Evolutionary conservation across 1,139 yeast species (phyloP).

Genomic region (Geotrichum reessii): DNA sequence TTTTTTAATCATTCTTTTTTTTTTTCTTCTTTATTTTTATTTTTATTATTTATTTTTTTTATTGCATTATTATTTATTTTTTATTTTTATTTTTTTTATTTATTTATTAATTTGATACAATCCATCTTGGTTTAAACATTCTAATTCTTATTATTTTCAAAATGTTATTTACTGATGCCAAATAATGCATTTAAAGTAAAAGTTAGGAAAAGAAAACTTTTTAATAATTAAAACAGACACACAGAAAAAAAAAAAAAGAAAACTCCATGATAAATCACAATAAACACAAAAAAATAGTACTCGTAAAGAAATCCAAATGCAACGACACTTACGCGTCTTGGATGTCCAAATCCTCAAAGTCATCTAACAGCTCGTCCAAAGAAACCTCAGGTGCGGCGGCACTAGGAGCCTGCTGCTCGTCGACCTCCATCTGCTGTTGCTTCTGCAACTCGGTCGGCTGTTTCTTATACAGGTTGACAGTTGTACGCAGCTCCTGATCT

Average conservation of each 20-base stretch:
- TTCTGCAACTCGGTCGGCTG: constrained; percentile 8
- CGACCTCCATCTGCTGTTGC: constrained; percentile 13
- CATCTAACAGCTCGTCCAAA: constrained; percentile 20
- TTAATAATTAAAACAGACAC: neutral
- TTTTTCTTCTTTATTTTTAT: neutral
- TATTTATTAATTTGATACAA: neutral
- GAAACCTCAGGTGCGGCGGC: constrained; percentile 18
- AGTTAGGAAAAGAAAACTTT: no score
- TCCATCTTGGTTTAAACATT: neutral
- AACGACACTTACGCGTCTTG: constrained; percentile 5
- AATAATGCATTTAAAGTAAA: no score
- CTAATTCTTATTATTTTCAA: no score
- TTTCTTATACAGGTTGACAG: constrained; percentile 83
- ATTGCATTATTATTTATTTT: no score
- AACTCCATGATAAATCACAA: no score
- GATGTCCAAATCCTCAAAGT: constrained; percentile 18
- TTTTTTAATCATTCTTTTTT: neutral
- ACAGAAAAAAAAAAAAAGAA: neutral
- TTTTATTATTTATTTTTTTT: neutral
- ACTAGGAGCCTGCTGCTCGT: constrained; percentile 6
- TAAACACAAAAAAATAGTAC: neutral
- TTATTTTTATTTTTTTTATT: no score
- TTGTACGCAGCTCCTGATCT: constrained; percentile 89
- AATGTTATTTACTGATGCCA: no score
- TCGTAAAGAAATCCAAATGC: neutral